phyloP scores from a whole-genome alignment of 1,284 basidiomycete species.

The Pyrrhoderma noxium region DNA sequence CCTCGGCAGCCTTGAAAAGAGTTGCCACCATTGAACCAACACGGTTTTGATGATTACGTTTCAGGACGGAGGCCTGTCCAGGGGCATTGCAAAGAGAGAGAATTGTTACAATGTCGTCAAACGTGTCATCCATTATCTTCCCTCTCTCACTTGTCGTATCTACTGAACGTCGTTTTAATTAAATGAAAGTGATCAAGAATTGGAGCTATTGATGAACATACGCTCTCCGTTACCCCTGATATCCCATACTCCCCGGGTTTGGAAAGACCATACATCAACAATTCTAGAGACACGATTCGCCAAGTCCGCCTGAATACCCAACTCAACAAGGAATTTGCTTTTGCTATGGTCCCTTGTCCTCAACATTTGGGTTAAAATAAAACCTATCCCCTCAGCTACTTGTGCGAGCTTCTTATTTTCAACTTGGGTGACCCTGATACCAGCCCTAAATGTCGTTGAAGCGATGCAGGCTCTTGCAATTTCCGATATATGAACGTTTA shows the following conservation, averaged over 20 bases:
- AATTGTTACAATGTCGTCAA: conserved; percentile 10
- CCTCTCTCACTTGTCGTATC: not conserved
- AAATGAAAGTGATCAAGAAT: not conserved
- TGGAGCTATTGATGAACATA: no score
- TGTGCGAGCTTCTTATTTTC: conserved; percentile 13
- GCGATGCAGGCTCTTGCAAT: conserved; percentile 13
- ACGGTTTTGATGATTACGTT: conserved; percentile 8
- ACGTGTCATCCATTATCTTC: no score
- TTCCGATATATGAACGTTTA: conserved; percentile 8
- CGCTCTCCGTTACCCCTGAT: no score
- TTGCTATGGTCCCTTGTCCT: conserved; percentile 13
- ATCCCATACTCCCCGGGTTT: no score
- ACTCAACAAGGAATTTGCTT: conserved; percentile 8
- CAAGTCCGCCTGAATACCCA: conserved; percentile 6
- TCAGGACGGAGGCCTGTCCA: conserved; percentile 4
- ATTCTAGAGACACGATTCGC: conserved; percentile 9
- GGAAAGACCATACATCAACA: no score
- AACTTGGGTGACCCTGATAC: conserved; percentile 4
- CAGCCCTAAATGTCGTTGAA: conserved; percentile 8
- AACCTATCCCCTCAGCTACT: conserved; percentile 14
- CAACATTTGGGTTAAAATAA: conserved; percentile 10
- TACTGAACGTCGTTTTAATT: no score
- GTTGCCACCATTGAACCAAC: conserved; percentile 8
- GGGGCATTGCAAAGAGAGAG: conserved; percentile 13
- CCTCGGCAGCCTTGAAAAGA: conserved; percentile 12